Percentiles rank a stretch among this genome's conserved stretches.
phyloP scores from a whole-genome alignment of 192 early-diverging fungal genomes.

The Coemansia sp. region DNA sequence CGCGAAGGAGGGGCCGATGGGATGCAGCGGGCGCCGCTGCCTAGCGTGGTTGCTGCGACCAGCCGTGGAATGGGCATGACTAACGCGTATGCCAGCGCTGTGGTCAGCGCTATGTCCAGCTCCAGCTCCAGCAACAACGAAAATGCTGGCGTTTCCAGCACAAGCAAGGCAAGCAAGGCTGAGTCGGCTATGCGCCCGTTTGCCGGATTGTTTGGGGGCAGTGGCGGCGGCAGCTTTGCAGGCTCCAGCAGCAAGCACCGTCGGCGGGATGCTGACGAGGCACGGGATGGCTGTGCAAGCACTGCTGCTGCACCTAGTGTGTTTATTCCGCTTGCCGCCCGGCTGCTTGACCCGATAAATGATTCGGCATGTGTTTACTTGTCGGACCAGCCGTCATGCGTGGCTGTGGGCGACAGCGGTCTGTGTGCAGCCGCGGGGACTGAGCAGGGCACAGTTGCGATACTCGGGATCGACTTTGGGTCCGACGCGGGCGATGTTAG shows the following conservation, averaged over 20 bases:
- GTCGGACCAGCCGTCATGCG: slow-evolving; percentile 29
- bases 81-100: slow-evolving; percentile 40
- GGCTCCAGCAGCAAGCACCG: not conserved
- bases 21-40: not conserved
- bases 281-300: not conserved
- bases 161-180: not conserved
- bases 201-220: slow-evolving; percentile 28
- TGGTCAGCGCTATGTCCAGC: slow-evolving; percentile 34
- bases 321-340: slow-evolving; percentile 38
- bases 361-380: slow-evolving; percentile 18
- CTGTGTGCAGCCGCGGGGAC: slow-evolving; percentile 20
- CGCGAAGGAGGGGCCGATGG: slow-evolving; percentile 6
- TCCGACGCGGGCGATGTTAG: not conserved
- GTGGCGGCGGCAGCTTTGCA: slow-evolving; percentile 5
- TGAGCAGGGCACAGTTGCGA: slow-evolving; percentile 20
- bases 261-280: not conserved
- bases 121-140: not conserved
- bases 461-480: slow-evolving; percentile 1
- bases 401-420: slow-evolving; percentile 13
- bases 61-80: slow-evolving; percentile 28
- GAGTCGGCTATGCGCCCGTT: slow-evolving; percentile 16
- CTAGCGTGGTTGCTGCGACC: not conserved
- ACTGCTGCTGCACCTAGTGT: slow-evolving; percentile 18
- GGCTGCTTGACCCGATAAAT: slow-evolving; percentile 26
- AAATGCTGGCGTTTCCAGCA: not conserved